Base-by-base conservation (phyloP, 1,284 basidiomycete species). In the Trichosporon sp. region DNA sequence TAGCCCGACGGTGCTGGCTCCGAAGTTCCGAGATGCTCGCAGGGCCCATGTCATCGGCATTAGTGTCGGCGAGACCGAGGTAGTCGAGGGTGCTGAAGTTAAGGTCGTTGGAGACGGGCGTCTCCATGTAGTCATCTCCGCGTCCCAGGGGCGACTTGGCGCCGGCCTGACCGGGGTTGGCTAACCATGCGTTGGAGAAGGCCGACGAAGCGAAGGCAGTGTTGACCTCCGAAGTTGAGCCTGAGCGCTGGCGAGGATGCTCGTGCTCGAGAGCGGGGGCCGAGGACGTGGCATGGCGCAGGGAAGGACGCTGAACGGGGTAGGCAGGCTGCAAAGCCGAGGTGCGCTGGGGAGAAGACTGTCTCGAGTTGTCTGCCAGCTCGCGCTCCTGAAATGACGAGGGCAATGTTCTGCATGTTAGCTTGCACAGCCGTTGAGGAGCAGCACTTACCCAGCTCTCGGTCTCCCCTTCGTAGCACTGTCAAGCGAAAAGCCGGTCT, bases 1-100 rank as follows among this genome's bases (percentile, higher is more conserved):
- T 93, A 44, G 91, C 92, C 42, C 91, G 90, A 81, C 94, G 93
- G 53, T 91, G 91, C 80, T 93, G 93, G 74, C 88, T 91, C 73
- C 91, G 89, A 70, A 93, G 85, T 82, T 93, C 93, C 18, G 91
- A 89, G 72, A 93, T 89, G 64, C 91, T 93, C 11, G 91, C 92
- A 3, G 91, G 91, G 1, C 89, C 89, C 12, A 78, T 78, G 23
- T 73, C 74, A 3, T 60, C 69, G 15, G 63, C 60, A 18, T 71
- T 73, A 0, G 62, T 51, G 65, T 81, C 81, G 75, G 95, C 95
- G 74, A 98, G 87, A 60, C 95, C 95, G 65, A 98, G 90, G 81
- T 97, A 97, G 82, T 95, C 94, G 72, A 98, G 87, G 29, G 95
- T 97, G 77, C 93, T 91, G 64, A 95, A 92, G 78, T 94, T 92